Evolutionary conservation across 192 early-diverging fungal genomes (phyloP), one percentile per base, ranked within the genome.

Genomic region (Podila epicladia): DNA sequence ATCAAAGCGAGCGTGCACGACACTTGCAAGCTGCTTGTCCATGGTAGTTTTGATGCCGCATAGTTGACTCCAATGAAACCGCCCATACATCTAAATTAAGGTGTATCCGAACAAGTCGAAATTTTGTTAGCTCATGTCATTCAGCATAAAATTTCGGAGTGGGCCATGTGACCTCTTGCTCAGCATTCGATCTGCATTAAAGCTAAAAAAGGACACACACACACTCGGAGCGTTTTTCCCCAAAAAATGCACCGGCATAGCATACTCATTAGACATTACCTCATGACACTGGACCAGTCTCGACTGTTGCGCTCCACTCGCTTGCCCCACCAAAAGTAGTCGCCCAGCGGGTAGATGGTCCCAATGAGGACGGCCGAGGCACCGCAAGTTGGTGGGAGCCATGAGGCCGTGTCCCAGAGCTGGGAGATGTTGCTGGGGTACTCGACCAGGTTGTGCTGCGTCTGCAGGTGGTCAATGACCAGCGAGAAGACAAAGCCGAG

Each of bases 331-430:
- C 85, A 82, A 67, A 79, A 51, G 24, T 79, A 68, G 69, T 84
- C 88, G 68, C 64, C 89, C 63, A 73, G 90, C 69, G 71, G 86
- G 83, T 65, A 93, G 71, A 75, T 71, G 69, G 84, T 89, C 85
- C 90, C 90, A 15, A 91, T 78, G 37, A 91, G 63, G 19, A 73
- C 71, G 9, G 87, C 92, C 7, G 88, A 69, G 22, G 85, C 65
- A 17, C 92, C 92, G 55, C 91, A 92, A 3, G 72, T 87, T 5
- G 90, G 78, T 9, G 90, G 89, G 11, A 93, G 70, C 92, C 92
- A 93, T 5, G 85, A 83, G 11, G 91, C 88, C 0, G 87, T 88
- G 32, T 78, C 75, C 72, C 87, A 91, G 53, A 89, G 71, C 38
- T 85, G 82, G 4, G 62, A 33, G 38, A 78, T 74, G 49, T 84